Percentiles rank a stretch among this genome's conserved stretches.
These are phyloP conservation scores for Lachnum nothofagi DNA, from an alignment of 2,329 filamentous ascomycete species.

Conservation along the genomic window DNA sequence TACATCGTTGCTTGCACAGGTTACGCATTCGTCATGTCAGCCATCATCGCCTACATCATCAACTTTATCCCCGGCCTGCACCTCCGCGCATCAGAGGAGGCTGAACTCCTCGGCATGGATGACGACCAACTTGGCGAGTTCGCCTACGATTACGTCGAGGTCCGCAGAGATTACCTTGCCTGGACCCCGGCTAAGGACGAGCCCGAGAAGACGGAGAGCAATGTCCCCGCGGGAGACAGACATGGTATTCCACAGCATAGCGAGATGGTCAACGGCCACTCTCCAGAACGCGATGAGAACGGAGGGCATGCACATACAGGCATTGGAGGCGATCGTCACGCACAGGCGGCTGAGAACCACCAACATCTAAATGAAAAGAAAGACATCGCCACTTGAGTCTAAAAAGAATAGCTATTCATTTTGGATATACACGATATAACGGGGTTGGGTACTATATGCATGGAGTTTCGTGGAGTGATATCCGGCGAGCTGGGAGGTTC, in stretches of 20 bases:
- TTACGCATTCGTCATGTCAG: conserved; percentile 70
- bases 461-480: not conserved
- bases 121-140: conserved; percentile 88
- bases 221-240: conserved; percentile 57
- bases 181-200: conserved; percentile 74
- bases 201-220: conserved; percentile 47
- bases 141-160: conserved; percentile 85
- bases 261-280: conserved; percentile 57
- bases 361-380: not conserved
- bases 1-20: conserved; percentile 62
- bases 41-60: conserved; percentile 67
- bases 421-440: no score
- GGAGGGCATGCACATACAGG: conserved; percentile 38
- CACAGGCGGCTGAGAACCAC: conserved; percentile 42
- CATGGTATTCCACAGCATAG: conserved; percentile 69
- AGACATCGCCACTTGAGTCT: not conserved
- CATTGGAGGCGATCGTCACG: conserved; percentile 49
- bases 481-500: not conserved
- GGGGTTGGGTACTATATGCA: not conserved
- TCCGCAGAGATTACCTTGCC: conserved; percentile 79
- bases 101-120: conserved; percentile 82
- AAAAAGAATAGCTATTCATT: no score
- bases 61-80: conserved; percentile 72
- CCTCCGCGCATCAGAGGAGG: conserved; percentile 74
- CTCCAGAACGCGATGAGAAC: conserved; percentile 32